Evolutionary conservation across 2,329 filamentous ascomycete genomes (phyloP).

Genomic region (Alternaria arbusti): DNA sequence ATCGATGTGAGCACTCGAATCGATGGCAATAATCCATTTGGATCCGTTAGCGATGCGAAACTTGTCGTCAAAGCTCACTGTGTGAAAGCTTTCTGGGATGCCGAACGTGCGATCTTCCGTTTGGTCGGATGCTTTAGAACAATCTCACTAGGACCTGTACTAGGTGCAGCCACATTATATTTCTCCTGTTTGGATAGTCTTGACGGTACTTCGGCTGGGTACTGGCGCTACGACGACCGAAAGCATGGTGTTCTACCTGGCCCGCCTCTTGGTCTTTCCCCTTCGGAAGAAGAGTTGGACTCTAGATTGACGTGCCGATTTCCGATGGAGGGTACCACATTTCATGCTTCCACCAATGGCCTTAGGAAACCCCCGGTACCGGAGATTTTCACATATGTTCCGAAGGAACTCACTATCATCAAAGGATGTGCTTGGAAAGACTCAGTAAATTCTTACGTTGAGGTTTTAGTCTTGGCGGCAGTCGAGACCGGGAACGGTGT

Average conservation of each 20-base stretch:
- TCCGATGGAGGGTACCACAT: not conserved
- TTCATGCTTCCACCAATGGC: no score
- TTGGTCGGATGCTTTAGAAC: not conserved
- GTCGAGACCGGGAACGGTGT: not conserved
- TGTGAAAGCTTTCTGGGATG: not conserved
- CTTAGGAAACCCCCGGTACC: not conserved
- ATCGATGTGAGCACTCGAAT: not conserved
- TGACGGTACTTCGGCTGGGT: not conserved
- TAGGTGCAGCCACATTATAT: rapidly evolving
- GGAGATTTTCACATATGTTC: not conserved
- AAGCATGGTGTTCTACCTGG: not conserved
- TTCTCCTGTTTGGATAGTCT: not conserved
- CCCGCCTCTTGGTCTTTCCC: not conserved
- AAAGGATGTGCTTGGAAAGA: not conserved
- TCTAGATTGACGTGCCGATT: not conserved
- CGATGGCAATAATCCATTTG: not conserved
- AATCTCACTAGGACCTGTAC: no score
- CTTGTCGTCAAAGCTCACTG: not conserved
- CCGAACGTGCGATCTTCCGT: rapidly evolving
- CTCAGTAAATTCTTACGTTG: no score
- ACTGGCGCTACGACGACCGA: not conserved
- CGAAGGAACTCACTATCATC: not conserved
- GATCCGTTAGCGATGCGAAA: not conserved
- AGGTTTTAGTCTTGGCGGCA: not conserved
- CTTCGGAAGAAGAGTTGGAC: not conserved